A percentile compares a stretch with the other conserved stretches of the same genome.
phyloP scores from a whole-genome alignment of 2,329 filamentous ascomycete species.

The Clonostachys chloroleuca region DNA sequence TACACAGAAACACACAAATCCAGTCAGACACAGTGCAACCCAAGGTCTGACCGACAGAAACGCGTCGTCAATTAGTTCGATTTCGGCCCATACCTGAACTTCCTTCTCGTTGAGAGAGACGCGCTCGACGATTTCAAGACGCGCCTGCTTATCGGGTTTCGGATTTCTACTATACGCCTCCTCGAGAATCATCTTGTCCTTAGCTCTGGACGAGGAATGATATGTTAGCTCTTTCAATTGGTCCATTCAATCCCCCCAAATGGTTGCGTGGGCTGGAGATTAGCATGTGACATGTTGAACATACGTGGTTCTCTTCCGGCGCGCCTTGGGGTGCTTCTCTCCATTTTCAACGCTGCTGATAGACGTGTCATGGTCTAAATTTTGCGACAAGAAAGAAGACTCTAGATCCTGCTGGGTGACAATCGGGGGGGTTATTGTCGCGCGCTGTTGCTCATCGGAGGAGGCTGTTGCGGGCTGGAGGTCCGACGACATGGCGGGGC shows the following conservation, averaged over 20 bases:
- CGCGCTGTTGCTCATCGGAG: no score
- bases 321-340: conserved; percentile 51
- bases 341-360: conserved; percentile 5
- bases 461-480: no score
- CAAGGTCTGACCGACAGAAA: neutral
- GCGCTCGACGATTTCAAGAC: conserved; percentile 76
- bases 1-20: conserved; percentile 25
- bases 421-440: no score
- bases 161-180: conserved; percentile 79
- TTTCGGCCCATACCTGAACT: conserved; percentile 68
- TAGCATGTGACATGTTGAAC: conserved; percentile 15
- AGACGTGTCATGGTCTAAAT: conserved; percentile 2
- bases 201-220: conserved; percentile 16
- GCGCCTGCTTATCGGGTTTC: conserved; percentile 87
- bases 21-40: neutral
- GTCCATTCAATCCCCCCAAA: no score
- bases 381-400: no score
- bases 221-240: no score
- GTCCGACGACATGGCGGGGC: no score
- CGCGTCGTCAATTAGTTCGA: neutral
- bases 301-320: conserved; percentile 61
- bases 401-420: no score
- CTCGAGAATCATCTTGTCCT: conserved; percentile 87
- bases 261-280: no score
- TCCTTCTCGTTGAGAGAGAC: conserved; percentile 93